Evolutionary conservation across 2,329 filamentous ascomycete genomes (phyloP).

Genomic region (Gnomoniopsis sp.): DNA sequence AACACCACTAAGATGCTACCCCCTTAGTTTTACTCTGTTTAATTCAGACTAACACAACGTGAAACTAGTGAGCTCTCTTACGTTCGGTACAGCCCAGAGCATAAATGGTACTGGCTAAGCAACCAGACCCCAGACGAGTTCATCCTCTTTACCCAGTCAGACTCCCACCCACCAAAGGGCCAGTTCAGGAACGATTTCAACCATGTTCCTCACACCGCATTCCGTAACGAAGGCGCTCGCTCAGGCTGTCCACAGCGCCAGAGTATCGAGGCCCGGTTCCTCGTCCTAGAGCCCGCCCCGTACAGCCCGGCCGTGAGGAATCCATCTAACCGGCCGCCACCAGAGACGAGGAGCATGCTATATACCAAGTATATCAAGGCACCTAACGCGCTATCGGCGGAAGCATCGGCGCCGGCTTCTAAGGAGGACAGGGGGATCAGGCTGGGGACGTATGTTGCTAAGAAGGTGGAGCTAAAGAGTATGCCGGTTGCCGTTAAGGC

Average conservation of each 20-base stretch:
- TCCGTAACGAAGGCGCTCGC: not conserved
- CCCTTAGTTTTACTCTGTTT: not conserved
- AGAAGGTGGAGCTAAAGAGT: conserved; percentile 7
- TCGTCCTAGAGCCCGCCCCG: conserved; percentile 1
- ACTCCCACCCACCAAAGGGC: conserved; percentile 2
- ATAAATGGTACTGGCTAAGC: conserved; percentile 7
- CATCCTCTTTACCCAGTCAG: conserved; percentile 4
- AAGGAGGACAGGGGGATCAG: conserved; percentile 3
- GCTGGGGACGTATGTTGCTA: conserved; percentile 1
- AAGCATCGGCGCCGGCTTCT: not conserved
- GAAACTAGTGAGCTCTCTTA: not conserved
- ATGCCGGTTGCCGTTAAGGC: not conserved
- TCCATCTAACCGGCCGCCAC: conserved; percentile 3
- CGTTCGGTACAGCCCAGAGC: not conserved
- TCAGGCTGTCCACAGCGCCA: conserved; percentile 1
- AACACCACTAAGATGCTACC: not conserved
- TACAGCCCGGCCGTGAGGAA: not conserved
- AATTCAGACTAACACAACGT: not conserved
- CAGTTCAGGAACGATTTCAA: conserved; percentile 4
- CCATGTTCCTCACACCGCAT: conserved; percentile 1
- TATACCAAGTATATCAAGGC: not conserved
- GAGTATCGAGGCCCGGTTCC: conserved; percentile 6
- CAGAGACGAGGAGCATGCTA: conserved; percentile 1
- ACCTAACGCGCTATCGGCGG: not conserved
- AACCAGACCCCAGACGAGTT: conserved; percentile 6